Evolutionary conservation across 2,329 filamentous ascomycete species (phyloP), one percentile per base, ranked within the genome.

Genomic region (Amesomyces nigricolor): DNA sequence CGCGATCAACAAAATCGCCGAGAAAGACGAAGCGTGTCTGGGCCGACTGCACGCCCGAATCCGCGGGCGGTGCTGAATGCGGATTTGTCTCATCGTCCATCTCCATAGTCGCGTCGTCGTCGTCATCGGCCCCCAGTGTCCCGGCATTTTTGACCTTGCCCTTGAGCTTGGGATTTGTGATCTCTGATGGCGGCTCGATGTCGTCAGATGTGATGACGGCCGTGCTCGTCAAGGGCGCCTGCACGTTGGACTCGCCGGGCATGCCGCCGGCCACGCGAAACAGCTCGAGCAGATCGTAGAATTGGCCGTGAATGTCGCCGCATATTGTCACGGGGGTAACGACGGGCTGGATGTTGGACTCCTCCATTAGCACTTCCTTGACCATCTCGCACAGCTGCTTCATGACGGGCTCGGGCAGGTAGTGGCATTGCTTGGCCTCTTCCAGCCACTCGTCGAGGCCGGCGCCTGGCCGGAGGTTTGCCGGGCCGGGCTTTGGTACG

Each of bases 341-440:
- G 17, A 99, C 92, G n/a, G 94, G 94, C 71, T 97, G 94, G 57
- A 99, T 97, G 71, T 99, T 99, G 62, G 91, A 96, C 75, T 99
- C 94, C 79, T 99, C 94, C 94, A 99, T 99, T 66, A 99, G 80
- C 63, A 90, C 95, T 74, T 97, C 94, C 77, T 99, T 99, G 58
- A 97, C 94, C 70, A 95, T 95, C 76, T 99, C 94, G 72, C 94
- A 99, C 47, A 99, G 81, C 72, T 95, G 89, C 79, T 99, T 99
- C 94, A 99, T 99, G 67, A 95, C 90, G 60, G 86, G 77, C 74
- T 99, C 94, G 48, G 94, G 94, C 51, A 99, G 81, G 71, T 97
- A 96, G 72, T 95, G 94, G 76, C 94, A 97, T 73, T 94, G 88
- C 74, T 96, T 96, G 44, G 94, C 94, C 72, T 95, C 89, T 69